These are phyloP conservation scores for Arachis monticola DNA, from an alignment of 331 rosid genomes.

Conservation along the genomic window DNA sequence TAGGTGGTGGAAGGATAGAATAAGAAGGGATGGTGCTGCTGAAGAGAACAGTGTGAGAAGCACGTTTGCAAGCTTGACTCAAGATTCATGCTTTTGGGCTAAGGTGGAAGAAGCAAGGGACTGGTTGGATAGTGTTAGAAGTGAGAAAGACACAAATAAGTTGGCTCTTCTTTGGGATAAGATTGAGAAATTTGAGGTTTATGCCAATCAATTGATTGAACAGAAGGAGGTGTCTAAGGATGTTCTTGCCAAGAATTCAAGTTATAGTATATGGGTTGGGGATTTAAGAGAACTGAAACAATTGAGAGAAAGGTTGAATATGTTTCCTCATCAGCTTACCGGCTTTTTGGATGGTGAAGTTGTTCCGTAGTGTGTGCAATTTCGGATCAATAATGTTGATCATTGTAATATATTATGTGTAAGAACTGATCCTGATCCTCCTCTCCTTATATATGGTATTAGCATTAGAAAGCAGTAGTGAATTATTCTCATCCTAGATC, in stretches of 20 bases:
- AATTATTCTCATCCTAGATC: background rate
- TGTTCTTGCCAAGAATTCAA: conserved; percentile 74
- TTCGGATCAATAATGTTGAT: conserved; percentile 27
- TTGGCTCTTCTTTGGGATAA: conserved; percentile 51
- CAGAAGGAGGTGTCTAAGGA: conserved; percentile 73
- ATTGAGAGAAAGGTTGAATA: conserved; percentile 45
- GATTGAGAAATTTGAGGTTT: conserved; percentile 57
- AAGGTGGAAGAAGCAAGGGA: conserved; percentile 91
- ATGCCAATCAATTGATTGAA: conserved; percentile 62
- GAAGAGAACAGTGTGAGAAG: conserved; percentile 53
- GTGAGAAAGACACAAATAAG: conserved; percentile 50
- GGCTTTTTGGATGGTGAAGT: conserved; percentile 49
- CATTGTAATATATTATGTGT: conserved; percentile 16
- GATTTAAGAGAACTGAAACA: conserved; percentile 54
- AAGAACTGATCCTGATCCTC: conserved; percentile 28
- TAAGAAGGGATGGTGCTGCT: conserved; percentile 4
- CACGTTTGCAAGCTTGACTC: conserved; percentile 75
- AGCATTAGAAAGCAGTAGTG: background rate
- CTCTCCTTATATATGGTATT: conserved; percentile 21
- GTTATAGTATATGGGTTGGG: conserved; percentile 68
- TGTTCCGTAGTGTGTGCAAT: conserved; percentile 33
- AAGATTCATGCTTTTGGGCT: conserved; percentile 97
- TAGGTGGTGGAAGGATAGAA: conserved; percentile 74
- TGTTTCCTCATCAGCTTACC: conserved; percentile 39
- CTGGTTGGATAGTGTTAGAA: conserved; percentile 57